Percentiles rank a stretch among this genome's conserved stretches.
Evolutionary conservation across 176 grass and related monocot genomes (phyloP).

Genomic region (Dactylis glomerata): DNA sequence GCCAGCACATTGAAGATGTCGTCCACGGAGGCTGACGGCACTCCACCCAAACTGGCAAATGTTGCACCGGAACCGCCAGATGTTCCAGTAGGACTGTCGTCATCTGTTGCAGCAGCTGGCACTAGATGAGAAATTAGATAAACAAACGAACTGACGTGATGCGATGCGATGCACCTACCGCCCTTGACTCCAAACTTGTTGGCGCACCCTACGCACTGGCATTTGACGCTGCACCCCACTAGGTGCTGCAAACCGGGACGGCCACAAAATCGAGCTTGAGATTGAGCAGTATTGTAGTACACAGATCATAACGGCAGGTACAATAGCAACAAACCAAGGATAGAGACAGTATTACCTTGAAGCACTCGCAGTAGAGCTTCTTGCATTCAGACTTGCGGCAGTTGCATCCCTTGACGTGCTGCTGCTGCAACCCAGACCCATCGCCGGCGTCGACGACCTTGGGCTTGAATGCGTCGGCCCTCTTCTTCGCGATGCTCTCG

Average conservation of each 20-base stretch:
- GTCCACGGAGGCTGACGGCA: neutral
- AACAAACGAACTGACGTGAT: neutral
- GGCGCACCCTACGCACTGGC: conserved; percentile 20
- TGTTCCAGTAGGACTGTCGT: neutral
- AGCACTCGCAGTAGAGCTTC: conserved; percentile 36
- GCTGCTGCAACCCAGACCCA: neutral
- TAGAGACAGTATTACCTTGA: conserved; percentile 19
- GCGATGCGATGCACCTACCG: neutral
- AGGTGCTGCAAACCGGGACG: conserved; percentile 16
- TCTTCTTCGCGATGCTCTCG: neutral
- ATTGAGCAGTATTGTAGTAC: neutral
- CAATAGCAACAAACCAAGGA: neutral
- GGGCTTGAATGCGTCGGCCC: neutral
- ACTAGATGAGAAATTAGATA: neutral
- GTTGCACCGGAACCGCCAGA: neutral
- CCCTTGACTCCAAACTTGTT: neutral
- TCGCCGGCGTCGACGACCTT: neutral
- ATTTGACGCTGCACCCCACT: conserved; percentile 15
- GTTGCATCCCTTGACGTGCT: conserved; percentile 18
- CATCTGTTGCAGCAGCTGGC: neutral
- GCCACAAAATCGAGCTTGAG: neutral
- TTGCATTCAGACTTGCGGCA: conserved; percentile 28
- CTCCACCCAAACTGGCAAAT: neutral
- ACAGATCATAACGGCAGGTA: neutral
- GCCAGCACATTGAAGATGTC: neutral